Evolutionary conservation across 2,329 filamentous ascomycete species (phyloP), one percentile per base, ranked within the genome.

Genomic region (Chaetomium globosum): DNA sequence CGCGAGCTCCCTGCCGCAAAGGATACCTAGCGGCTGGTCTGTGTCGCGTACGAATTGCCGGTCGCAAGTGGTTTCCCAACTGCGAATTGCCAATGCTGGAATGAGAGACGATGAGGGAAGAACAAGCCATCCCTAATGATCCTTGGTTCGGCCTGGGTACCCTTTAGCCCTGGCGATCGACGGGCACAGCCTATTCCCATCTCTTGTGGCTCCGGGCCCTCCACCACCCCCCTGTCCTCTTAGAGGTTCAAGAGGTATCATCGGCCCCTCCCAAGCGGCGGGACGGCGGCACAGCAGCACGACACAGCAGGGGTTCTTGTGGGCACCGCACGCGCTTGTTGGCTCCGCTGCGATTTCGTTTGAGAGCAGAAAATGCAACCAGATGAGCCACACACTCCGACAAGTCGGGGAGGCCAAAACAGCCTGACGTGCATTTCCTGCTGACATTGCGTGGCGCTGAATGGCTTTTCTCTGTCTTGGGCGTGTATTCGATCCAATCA

Each of bases 161-260:
- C 51, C 26, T 28, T 28, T 30, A 30, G 26, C 26, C 23, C 10
- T 28, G 51, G 26, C 23, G 51, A 53, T 30, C 26, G 51, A 31
- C 51, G 51, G 51, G 51, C 51, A 53, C 51, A 30, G 51, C 51
- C 21, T 53, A 30, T 43, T 43, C 39, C 39, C 39, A 16, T n/a
- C 39, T 43, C 39, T 43, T 19, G 16, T 53, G 26, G 26, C 23
- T 16, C 30, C 23, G 28, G 13, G 12, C 8, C 23, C 16, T 13
- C 13, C 12, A 7, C 8, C 12, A 28, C 23, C 26, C 23, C 23
- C 26, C 26, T 13, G 31, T 13, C 23, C 23, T 16, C 26, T 13
- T 53, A 13, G 26, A n/a, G 26, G 23, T 31, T n/a, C 26, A 9
- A 10, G 16, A 21, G 26, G 51, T 52, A 30, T 30, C 51, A 53